phyloP scores from a whole-genome alignment of 345 rosid species.

The Pistacia integerrima region DNA sequence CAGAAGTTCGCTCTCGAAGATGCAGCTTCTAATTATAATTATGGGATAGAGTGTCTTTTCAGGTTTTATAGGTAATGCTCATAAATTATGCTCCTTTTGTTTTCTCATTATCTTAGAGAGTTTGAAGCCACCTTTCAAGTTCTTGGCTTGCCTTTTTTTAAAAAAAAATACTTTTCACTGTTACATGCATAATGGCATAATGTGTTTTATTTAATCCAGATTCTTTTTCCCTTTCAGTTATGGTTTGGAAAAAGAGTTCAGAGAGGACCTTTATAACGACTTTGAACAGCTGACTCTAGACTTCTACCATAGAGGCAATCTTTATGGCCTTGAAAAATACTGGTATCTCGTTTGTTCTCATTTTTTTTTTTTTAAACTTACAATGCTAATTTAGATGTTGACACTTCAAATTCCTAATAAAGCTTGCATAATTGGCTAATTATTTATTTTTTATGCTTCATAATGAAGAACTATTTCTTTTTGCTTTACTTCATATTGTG shows the following conservation, averaged over 20 bases:
- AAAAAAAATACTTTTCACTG: background rate
- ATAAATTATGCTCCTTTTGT: background rate
- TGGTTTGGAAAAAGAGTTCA: conserved; percentile 84
- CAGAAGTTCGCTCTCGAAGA: conserved; percentile 83
- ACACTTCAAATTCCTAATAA: background rate
- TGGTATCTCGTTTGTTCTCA: conserved; percentile 47
- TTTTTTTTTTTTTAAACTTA: background rate
- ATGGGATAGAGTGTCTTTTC: conserved; percentile 95
- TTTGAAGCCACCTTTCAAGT: conserved; percentile 8
- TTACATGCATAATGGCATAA: background rate
- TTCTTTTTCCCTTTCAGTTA: conserved; percentile 53
- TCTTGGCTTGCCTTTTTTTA: background rate
- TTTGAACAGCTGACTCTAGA: conserved; percentile 86
- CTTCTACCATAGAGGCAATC: conserved; percentile 73
- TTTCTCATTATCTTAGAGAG: background rate
- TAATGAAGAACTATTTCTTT: background rate
- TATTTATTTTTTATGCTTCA: background rate
- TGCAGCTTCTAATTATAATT: conserved; percentile 75
- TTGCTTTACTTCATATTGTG: background rate
- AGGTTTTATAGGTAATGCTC: conserved; percentile 85
- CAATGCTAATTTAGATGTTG: background rate
- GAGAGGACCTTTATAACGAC: conserved; percentile 77
- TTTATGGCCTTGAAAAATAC: conserved; percentile 94
- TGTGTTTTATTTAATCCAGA: background rate
- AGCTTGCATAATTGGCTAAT: background rate